Base-by-base conservation (phyloP, 139 green algal genomes). In the Coelastrella sp. region DNA sequence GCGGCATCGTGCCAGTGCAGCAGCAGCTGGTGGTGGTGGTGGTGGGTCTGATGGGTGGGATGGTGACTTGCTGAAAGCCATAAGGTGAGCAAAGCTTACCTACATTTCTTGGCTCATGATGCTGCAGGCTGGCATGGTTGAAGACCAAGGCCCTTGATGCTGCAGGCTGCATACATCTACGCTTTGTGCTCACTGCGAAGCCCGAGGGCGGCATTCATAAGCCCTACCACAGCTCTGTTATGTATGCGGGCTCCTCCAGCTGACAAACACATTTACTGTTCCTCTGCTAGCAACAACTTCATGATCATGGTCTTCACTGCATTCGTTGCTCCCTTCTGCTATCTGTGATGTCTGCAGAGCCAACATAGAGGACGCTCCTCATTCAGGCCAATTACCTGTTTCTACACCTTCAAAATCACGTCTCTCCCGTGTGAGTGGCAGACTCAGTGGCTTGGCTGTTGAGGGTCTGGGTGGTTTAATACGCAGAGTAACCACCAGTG, bases 61-160 rank as follows among this genome's bases (percentile, higher is more conserved):
- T 48, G 48, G 73, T 17, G 73, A 81, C 48, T 35, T 81, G 30
- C 73, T 81, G 17, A 81, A 81, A 35, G 73, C 73, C 8, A 48
- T 81, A 4, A 81, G 73, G 73, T 68, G 32, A 41, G 43, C 30
- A 45, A 2, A n/a, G 9, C 0, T 51, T 1, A 27, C 45, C 15
- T 57, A 0, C 15, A 1, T 57, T 2, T 57, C 45, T 57, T 1
- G 15, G 45, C 45, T 57, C 11, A n/a, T n/a, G n/a, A n/a, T n/a
- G n/a, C n/a, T n/a, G n/a, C n/a, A n/a, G n/a, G n/a, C n/a, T n/a
- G n/a, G n/a, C n/a, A n/a, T n/a, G n/a, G n/a, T n/a, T n/a, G 45
- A 13, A 57, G 11, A 9, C 45, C 45, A 57, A 1, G 15, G 0
- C 11, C 11, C 11, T 13, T 57, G 45, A 57, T 13, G 66, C 32